A percentile compares a stretch with the other conserved stretches of the same genome.
phyloP scores from a whole-genome alignment of 2,329 filamentous ascomycete genomes.

The Aspergillus ibericus region DNA sequence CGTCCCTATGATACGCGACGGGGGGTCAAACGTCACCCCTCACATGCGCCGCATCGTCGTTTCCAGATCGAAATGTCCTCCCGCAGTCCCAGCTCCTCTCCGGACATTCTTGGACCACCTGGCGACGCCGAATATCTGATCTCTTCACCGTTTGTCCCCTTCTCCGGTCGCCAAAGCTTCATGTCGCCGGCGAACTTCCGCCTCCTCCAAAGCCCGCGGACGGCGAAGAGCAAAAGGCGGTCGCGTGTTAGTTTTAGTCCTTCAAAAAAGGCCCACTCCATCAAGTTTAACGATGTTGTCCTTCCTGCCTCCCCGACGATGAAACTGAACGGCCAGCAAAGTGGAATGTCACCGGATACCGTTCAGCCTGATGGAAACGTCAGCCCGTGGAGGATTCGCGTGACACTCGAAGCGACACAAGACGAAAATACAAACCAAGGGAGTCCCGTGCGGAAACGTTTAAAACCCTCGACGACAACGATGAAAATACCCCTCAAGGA shows the following conservation, averaged over 20 bases:
- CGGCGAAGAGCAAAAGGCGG: slow-evolving; percentile 27
- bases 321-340: slow-evolving; percentile 30
- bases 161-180: slow-evolving; percentile 39
- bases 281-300: slow-evolving; percentile 44
- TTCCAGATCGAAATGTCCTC: slow-evolving; percentile 34
- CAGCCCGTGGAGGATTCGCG: slow-evolving; percentile 50
- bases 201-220: slow-evolving; percentile 33
- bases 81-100: slow-evolving; percentile 42
- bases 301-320: slow-evolving; percentile 41
- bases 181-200: slow-evolving; percentile 38
- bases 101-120: slow-evolving; percentile 44
- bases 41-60: slow-evolving; percentile 12
- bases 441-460: slow-evolving; percentile 33
- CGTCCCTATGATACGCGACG: slow-evolving; percentile 11
- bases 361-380: slow-evolving; percentile 39
- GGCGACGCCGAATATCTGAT: slow-evolving; percentile 45
- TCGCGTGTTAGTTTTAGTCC: slow-evolving; percentile 38
- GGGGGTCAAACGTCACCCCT: slow-evolving; percentile 6
- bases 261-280: slow-evolving; percentile 39
- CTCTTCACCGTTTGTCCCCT: slow-evolving; percentile 43
- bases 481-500: slow-evolving; percentile 46
- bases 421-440: slow-evolving; percentile 37
- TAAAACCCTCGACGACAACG: slow-evolving; percentile 35
- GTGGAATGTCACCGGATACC: slow-evolving; percentile 42
- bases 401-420: slow-evolving; percentile 50